Percentiles rank a stretch among this genome's conserved stretches.
These are phyloP conservation scores for Metschnikowia cerradonensis DNA, from an alignment of 805 yeast genomes.

Conservation along the genomic window DNA sequence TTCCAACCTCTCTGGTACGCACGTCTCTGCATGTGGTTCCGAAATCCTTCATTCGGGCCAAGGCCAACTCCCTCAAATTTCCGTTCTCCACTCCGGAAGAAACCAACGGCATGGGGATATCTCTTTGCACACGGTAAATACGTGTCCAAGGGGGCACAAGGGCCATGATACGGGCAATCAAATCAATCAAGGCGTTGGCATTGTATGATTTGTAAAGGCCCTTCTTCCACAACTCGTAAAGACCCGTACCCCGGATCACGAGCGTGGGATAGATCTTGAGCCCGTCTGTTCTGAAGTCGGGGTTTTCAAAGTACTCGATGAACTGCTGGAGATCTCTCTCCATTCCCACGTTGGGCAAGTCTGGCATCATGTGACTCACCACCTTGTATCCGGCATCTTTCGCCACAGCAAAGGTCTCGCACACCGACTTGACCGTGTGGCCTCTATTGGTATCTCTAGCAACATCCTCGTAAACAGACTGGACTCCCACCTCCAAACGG, in stretches of 20 bases:
- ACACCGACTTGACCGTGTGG: conserved; percentile 92
- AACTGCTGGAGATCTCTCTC: conserved; percentile 96
- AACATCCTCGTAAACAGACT: conserved; percentile 94
- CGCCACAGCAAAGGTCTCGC: conserved; percentile 93
- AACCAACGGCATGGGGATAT: conserved; percentile 98
- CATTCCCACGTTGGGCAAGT: conserved; percentile 97
- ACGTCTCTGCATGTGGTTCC: conserved; percentile 96
- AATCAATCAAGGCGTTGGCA: conserved; percentile 88
- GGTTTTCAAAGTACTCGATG: conserved; percentile 93
- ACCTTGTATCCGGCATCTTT: conserved; percentile 98
- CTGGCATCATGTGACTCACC: conserved; percentile 99
- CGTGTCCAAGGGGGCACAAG: conserved; percentile 99
- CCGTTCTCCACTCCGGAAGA: conserved; percentile 98
- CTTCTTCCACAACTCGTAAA: conserved; percentile 95
- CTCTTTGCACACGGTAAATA: conserved; percentile 96
- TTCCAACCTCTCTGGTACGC: conserved; percentile 96
- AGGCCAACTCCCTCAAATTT: conserved; percentile 87
- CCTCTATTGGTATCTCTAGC: conserved; percentile 98
- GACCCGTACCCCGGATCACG: conserved; percentile 95
- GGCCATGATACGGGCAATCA: conserved; percentile 93
- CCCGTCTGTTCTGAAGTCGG: conserved; percentile 96
- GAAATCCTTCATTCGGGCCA: conserved; percentile 96
- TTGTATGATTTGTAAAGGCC: conserved; percentile 92
- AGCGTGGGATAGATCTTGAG: conserved; percentile 92
- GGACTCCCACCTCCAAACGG: conserved; percentile 94